Evolutionary conservation across 148 eudicot species (phyloP).

Genomic region (Spergularia marina): DNA sequence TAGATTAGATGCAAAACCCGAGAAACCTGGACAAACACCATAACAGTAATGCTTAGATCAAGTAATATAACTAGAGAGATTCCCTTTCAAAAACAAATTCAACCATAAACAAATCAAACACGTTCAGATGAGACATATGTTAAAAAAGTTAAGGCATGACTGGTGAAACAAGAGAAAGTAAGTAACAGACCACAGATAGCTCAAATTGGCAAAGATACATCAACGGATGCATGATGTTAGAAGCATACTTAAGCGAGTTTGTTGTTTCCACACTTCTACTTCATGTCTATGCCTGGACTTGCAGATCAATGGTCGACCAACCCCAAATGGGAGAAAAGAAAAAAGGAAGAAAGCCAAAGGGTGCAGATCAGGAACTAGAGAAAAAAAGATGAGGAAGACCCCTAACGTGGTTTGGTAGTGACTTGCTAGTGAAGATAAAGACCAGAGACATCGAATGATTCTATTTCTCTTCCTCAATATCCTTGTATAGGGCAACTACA

Average conservation of each 20-base stretch:
- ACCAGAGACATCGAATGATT: background rate
- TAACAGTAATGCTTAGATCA: constrained; percentile 8
- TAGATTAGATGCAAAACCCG: constrained; percentile 89
- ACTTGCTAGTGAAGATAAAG: background rate
- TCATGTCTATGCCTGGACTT: background rate
- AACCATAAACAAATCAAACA: too few species aligned
- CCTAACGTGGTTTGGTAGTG: background rate
- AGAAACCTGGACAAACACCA: constrained; percentile 63
- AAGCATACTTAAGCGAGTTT: too few species aligned
- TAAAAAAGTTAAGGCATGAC: too few species aligned
- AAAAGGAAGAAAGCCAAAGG: background rate
- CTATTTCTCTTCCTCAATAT: background rate
- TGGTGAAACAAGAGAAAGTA: too few species aligned
- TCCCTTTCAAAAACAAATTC: background rate
- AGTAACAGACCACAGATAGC: too few species aligned
- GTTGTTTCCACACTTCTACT: too few species aligned
- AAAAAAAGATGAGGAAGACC: background rate
- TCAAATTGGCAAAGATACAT: too few species aligned
- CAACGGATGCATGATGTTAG: too few species aligned
- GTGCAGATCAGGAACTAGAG: background rate
- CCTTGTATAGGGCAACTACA: background rate
- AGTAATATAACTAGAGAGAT: constrained; percentile 9
- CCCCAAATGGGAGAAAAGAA: background rate
- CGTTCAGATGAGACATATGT: too few species aligned
- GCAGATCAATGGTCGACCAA: background rate